These are phyloP conservation scores for Entophlyctis luteolus DNA, from an alignment of 192 early-diverging fungal genomes.

Conservation along the genomic window DNA sequence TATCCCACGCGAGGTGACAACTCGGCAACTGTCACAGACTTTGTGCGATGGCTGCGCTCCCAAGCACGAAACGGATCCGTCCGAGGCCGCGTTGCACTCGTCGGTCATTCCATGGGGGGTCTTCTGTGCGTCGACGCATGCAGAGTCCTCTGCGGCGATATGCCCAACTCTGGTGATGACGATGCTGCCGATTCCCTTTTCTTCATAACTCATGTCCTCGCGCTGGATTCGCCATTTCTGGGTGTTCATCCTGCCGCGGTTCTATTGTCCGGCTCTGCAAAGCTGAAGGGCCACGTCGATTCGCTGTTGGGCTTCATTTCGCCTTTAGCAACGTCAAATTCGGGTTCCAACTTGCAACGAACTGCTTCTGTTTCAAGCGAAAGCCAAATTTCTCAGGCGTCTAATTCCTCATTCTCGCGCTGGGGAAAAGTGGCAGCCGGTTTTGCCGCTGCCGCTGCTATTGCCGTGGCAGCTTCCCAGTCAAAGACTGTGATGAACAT, in stretches of 20 bases:
- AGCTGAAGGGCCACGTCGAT: too few relatives aligned
- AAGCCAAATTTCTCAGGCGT: too few relatives aligned
- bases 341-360: too few relatives aligned
- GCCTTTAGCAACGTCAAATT: not conserved
- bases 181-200: too few relatives aligned
- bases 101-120: conserved; percentile 52
- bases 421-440: conserved; percentile 5
- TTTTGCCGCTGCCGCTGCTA: not conserved
- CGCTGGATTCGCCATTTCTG: conserved; percentile 55
- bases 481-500: too few relatives aligned
- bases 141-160: too few relatives aligned
- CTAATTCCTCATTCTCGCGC: too few relatives aligned
- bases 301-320: not conserved
- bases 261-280: conserved; percentile 34
- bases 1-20: conserved; percentile 45
- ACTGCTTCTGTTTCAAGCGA: too few relatives aligned
- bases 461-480: too few relatives aligned
- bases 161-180: too few relatives aligned
- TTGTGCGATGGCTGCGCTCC: conserved; percentile 32
- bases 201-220: conserved; percentile 47
- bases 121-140: too few relatives aligned
- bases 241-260: conserved; percentile 42
- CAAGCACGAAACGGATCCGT: conserved; percentile 30
- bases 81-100: conserved; percentile 37
- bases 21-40: conserved; percentile 11